Percentiles rank a stretch among this genome's conserved stretches.
phyloP scores from a whole-genome alignment of 148 eudicot species.

The Fallopia convolvulus region DNA sequence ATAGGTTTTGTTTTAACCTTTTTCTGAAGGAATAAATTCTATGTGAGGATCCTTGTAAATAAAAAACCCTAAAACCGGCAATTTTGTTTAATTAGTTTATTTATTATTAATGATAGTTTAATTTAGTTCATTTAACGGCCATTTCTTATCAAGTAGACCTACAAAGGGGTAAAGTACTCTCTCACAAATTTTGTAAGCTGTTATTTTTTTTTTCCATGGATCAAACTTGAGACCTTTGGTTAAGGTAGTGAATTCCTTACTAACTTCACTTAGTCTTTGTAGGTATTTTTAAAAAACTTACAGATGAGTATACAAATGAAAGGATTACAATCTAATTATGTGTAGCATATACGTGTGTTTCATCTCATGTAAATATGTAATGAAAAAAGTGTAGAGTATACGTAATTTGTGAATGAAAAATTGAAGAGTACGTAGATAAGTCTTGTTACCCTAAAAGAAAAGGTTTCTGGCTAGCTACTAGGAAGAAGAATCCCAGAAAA shows the following conservation, averaged over 20 bases:
- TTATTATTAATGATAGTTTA: background rate
- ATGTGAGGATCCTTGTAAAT: background rate
- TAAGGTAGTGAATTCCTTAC: too few species aligned
- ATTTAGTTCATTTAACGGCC: too few species aligned
- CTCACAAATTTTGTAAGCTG: too few species aligned
- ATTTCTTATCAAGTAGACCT: too few species aligned
- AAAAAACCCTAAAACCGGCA: too few species aligned
- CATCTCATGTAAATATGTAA: background rate
- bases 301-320: background rate
- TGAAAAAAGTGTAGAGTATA: background rate
- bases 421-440: background rate
- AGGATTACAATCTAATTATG: background rate
- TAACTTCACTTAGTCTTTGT: too few species aligned
- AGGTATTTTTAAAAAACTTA: background rate
- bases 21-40: too few species aligned
- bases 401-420: background rate
- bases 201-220: too few species aligned
- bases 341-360: background rate
- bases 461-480: background rate
- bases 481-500: conserved; percentile 11
- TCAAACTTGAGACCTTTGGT: too few species aligned
- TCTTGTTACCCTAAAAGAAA: background rate
- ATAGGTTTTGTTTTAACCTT: background rate
- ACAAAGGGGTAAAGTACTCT: too few species aligned
- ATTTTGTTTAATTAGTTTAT: background rate